Evolutionary conservation across 2,329 filamentous ascomycete genomes (phyloP), one percentile per base, ranked within the genome.

Genomic region (Diaporthe destruens): DNA sequence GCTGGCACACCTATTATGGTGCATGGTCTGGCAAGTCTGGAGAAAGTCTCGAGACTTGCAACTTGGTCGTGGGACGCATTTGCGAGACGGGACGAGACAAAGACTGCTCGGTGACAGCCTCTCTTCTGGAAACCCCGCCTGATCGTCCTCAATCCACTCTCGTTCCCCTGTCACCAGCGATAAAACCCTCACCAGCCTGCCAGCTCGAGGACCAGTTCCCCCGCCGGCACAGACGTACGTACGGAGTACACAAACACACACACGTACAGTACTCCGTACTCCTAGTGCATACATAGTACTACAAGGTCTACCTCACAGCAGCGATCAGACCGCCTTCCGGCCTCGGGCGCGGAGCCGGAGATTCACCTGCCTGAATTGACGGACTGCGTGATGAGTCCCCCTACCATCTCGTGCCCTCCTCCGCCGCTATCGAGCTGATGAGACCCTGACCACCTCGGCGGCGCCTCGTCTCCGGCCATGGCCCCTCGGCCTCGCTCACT

Each of bases 341-440:
- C 32, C 61, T 55, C 42, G 23, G 68, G 39, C 55, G 68, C 55
- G 47, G 68, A 61, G 68, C 56, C 55, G 47, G 68, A 70, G 68
- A 34, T 61, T 53, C 57, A 70, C 68, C 68, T 70, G 68, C 68
- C 68, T 53, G 44, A 54, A 70, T 61, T 29, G 55, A 61, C 32
- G 44, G n/a, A 39, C 34, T 53, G 55, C 56, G 44, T 49, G 39
- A 57, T 53, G 55, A 61, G 25, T 20, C n/a, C 29, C 39, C 47
- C 51, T 49, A 54, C 54, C 42, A 7, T 51, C 54, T 59, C n/a
- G 39, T 59, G 25, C 34, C 51, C 66, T 57, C 47, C 32, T 23
- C 61, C 61, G 61, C 61, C 61, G 47, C 61, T 66, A 66, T 66
- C 61, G 61, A 66, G 25, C 39, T 66, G 61, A 66, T 66, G 61